phyloP scores from a whole-genome alignment of 2,329 filamentous ascomycete species.

The Aspergillus tamarii region DNA sequence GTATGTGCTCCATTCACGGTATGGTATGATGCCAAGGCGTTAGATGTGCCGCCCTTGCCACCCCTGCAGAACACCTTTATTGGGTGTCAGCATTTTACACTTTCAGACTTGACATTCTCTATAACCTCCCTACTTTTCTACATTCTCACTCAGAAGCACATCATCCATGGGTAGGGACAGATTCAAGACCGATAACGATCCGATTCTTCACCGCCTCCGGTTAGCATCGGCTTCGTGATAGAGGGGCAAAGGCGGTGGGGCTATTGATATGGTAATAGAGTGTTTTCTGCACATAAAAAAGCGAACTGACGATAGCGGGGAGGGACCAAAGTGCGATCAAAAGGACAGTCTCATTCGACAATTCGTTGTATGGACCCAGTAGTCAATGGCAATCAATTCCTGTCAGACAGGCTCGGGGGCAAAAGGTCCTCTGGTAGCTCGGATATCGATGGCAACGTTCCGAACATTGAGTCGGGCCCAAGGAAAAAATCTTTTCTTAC shows the following conservation, averaged over 20 bases:
- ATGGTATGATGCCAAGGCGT: conserved; percentile 1
- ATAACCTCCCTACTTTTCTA: not conserved
- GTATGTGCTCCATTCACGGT: not conserved
- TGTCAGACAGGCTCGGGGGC: not conserved
- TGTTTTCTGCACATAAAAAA: conserved; percentile 1
- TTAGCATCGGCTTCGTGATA: conserved; percentile 1
- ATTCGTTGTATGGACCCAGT: not conserved
- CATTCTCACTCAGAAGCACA: not conserved
- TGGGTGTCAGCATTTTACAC: not conserved
- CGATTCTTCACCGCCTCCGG: not conserved
- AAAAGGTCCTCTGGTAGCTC: conserved; percentile 2
- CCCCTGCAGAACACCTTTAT: not conserved
- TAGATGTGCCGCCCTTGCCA: not conserved
- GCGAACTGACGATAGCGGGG: not conserved
- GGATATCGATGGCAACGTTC: conserved; percentile 21
- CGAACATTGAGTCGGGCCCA: conserved; percentile 8
- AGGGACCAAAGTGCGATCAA: not conserved
- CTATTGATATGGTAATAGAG: not conserved
- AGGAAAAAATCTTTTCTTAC: conserved; percentile 6
- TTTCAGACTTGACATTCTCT: not conserved
- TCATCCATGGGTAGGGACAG: not conserved
- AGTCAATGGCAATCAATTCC: conserved; percentile 6
- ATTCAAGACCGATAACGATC: not conserved
- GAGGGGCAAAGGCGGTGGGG: conserved; percentile 3
- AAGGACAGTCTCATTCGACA: not conserved